phyloP scores from a whole-genome alignment of 2,329 filamentous ascomycete genomes.

The Tolypocladium cylindrosporum region DNA sequence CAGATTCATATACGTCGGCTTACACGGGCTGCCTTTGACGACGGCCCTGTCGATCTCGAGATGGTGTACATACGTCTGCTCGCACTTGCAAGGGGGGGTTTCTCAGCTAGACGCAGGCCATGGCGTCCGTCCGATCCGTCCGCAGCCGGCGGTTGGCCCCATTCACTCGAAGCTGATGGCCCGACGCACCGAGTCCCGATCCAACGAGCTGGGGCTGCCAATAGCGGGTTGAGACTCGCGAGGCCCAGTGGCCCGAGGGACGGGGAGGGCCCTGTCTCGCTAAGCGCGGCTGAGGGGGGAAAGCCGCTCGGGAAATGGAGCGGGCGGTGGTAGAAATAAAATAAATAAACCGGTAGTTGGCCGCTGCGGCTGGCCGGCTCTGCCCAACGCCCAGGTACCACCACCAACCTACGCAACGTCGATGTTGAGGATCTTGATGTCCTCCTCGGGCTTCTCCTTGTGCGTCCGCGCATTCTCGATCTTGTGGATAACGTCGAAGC shows the following conservation, averaged over 20 bases:
- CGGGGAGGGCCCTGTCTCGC: not conserved
- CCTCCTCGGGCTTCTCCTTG: slow-evolving; percentile 89
- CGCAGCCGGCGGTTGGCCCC: not conserved
- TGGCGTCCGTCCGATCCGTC: not conserved
- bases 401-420: slow-evolving; percentile 34
- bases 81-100: not conserved
- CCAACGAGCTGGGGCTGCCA: not conserved
- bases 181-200: not conserved
- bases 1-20: not conserved
- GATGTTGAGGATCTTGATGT: slow-evolving; percentile 95
- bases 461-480: slow-evolving; percentile 86
- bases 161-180: not conserved
- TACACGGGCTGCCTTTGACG: not conserved
- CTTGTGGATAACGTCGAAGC: slow-evolving; percentile 87
- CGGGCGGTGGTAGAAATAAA: not conserved
- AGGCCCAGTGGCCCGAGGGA: not conserved
- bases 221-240: not conserved
- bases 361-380: not conserved
- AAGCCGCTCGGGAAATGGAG: not conserved
- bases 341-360: not conserved
- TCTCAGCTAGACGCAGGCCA: not conserved
- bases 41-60: not conserved
- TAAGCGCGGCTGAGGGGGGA: not conserved
- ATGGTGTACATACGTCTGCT: not conserved
- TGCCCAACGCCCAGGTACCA: not conserved